These are phyloP conservation scores for Aquilaria malaccensis DNA, from an alignment of 345 rosid genomes.

Conservation along the genomic window DNA sequence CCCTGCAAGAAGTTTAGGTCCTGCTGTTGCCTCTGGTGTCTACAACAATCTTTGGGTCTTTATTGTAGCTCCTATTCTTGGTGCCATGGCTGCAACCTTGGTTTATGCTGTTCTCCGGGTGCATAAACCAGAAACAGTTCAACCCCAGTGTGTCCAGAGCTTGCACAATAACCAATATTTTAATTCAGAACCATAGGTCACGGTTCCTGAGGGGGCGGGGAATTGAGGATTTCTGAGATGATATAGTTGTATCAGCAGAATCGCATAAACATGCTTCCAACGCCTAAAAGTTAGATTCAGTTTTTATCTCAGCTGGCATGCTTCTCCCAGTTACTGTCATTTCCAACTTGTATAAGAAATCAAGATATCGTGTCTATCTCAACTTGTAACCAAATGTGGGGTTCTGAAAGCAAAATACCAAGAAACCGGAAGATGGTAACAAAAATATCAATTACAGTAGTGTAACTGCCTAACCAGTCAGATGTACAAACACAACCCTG, in stretches of 20 bases:
- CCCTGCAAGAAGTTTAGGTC: constrained; percentile 51
- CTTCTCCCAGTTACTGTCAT: too few species aligned
- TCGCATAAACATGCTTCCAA: too few species aligned
- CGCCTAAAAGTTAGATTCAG: too few species aligned
- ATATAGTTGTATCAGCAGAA: too few species aligned
- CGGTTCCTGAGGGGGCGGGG: neutral
- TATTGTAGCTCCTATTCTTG: constrained; percentile 32
- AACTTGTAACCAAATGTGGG: too few species aligned
- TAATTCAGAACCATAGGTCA: constrained; percentile 21
- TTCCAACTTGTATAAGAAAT: too few species aligned
- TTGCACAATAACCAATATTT: constrained; percentile 18
- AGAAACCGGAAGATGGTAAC: neutral
- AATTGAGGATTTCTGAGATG: too few species aligned
- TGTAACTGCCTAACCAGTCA: constrained; percentile 20
- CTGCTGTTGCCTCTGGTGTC: constrained; percentile 32
- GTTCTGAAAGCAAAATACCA: too few species aligned
- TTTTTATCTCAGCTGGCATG: too few species aligned
- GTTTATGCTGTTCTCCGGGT: constrained; percentile 24
- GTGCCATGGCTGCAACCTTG: constrained; percentile 30
- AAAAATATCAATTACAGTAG: constrained; percentile 14
- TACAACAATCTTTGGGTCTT: constrained; percentile 41
- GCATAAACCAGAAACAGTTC: constrained; percentile 18
- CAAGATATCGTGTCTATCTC: too few species aligned
- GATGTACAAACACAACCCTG: constrained; percentile 25
- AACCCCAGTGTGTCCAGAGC: constrained; percentile 12